These are phyloP conservation scores for Pelargonium australe DNA, from an alignment of 441 rosid species.

Conservation along the genomic window DNA sequence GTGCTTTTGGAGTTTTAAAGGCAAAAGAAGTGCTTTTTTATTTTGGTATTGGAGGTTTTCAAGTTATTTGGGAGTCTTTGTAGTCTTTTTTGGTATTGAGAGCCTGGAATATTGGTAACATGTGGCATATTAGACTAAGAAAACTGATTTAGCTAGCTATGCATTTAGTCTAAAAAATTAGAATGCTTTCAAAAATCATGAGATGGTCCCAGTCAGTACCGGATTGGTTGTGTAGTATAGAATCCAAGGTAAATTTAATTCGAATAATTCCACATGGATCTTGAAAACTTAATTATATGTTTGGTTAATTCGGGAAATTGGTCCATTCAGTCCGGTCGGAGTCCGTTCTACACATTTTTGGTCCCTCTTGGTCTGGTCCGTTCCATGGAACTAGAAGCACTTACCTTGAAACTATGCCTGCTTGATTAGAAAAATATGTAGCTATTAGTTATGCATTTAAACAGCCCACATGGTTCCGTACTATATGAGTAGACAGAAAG, in stretches of 20 bases:
- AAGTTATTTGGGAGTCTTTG: neutral
- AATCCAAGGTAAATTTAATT: neutral
- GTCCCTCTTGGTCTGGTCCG: too few species aligned
- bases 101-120: neutral
- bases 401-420: too few species aligned
- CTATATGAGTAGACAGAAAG: neutral
- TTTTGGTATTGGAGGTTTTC: neutral
- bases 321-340: too few species aligned
- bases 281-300: too few species aligned
- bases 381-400: too few species aligned
- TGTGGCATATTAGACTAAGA: neutral
- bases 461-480: neutral
- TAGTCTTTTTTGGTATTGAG: neutral
- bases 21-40: neutral
- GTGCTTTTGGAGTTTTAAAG: neutral
- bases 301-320: too few species aligned
- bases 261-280: neutral
- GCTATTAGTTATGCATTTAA: too few species aligned
- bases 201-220: neutral
- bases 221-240: neutral
- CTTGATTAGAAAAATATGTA: too few species aligned
- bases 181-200: neutral
- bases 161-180: neutral
- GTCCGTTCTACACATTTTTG: too few species aligned
- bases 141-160: neutral